Base-by-base conservation (phyloP, 2,329 filamentous ascomycete genomes). In the Sporothrix brasiliensis region DNA sequence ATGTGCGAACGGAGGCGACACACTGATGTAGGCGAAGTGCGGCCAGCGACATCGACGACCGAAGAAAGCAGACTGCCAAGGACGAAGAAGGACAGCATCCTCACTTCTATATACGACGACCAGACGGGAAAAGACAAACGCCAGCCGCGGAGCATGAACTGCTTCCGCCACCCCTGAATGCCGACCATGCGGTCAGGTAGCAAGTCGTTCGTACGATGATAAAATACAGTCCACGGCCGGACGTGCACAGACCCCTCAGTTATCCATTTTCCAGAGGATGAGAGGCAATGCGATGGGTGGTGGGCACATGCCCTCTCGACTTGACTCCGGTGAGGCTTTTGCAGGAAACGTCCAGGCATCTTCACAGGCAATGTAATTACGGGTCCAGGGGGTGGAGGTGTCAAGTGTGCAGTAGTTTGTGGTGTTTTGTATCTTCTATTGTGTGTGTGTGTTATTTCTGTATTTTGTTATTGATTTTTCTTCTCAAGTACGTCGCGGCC, bases 381-480 rank as follows among this genome's bases (percentile, higher is more conserved):
- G 27, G 30, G n/a, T n/a, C 27, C 58, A 61, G 58, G 60, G 24
- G 44, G n/a, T 16, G 50, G 61, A 50, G 61, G 44, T 66, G 61
- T 52, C 47, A 52, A 52, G 61, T 66, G 9, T 66, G 47, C 47
- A 66, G 61, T 53, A 66, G 63, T 41, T 27, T 52, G 47, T 52
- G 44, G 63, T 47, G 63, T 39, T 39, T 34, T 52, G 34, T 21
- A 16, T 19, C n/a, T 2, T 44, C 41, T 14, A 14, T 9, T 44
- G 41, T 16, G 3, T 47, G 52, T 21, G 27, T 19, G 9, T 11
- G 11, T 49, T 4, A 30, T 30, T 30, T 47, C 5, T 10, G 5
- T 27, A 39, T 30, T 34, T 9, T 34, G 34, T 34, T 7, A 7
- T 34, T 34, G 5, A 7, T 7, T 9, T 34, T 34, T 34, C 34